These are phyloP conservation scores for Przewalskia tangutica DNA, from an alignment of 257 asterid genomes.

Conservation along the genomic window DNA sequence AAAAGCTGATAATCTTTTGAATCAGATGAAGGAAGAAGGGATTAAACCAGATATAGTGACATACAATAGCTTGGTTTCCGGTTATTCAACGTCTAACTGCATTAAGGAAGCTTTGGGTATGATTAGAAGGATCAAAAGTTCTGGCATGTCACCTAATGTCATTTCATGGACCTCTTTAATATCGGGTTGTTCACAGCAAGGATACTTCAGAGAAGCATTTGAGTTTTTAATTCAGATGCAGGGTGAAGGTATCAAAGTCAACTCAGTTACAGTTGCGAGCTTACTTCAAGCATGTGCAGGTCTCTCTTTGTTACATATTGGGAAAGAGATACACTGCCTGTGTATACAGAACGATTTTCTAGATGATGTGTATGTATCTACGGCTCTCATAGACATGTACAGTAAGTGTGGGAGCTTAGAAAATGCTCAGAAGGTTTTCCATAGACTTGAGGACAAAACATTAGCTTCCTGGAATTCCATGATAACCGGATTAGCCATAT, in stretches of 20 bases:
- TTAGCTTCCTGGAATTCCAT: constrained; percentile 51
- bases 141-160: constrained; percentile 39
- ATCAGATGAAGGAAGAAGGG: constrained; percentile 38
- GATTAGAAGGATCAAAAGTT: constrained; percentile 27
- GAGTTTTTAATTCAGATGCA: constrained; percentile 40
- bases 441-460: constrained; percentile 20
- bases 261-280: constrained; percentile 42
- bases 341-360: constrained; percentile 22
- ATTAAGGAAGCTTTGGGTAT: constrained; percentile 35
- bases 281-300: constrained; percentile 41
- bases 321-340: constrained; percentile 42
- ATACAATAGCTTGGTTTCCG: constrained; percentile 49
- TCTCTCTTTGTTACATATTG: constrained; percentile 37
- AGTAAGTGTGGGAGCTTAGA: constrained; percentile 45
- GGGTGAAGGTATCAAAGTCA: constrained; percentile 33
- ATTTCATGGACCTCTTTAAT: constrained; percentile 66
- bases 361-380: constrained; percentile 33
- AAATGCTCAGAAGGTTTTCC: constrained; percentile 34
- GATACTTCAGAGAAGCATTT: constrained; percentile 28
- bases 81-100: constrained; percentile 32
- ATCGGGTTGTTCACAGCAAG: constrained; percentile 48
- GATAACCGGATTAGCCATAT: constrained; percentile 43
- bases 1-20: constrained; percentile 29
- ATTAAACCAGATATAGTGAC: constrained; percentile 43
- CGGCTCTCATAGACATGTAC: constrained; percentile 55